A percentile compares a stretch with the other conserved stretches of the same genome.
phyloP scores from a whole-genome alignment of 2,329 filamentous ascomycete genomes.

The Sordariomycetes sp. region DNA sequence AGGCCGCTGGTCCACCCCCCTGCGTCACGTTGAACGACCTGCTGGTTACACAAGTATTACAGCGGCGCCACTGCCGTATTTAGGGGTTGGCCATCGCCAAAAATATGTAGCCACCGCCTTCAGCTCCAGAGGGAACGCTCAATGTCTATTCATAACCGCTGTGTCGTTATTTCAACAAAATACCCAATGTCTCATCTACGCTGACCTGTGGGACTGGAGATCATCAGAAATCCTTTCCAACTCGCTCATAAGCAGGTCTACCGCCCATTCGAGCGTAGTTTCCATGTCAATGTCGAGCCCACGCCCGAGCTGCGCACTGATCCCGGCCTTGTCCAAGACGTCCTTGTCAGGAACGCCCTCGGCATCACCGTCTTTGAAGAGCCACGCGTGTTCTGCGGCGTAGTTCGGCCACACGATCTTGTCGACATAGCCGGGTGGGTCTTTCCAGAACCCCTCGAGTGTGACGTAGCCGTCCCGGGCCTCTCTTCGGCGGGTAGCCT shows the following conservation, averaged over 20 bases:
- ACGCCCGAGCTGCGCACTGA: constrained; percentile 35
- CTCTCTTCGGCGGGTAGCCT: constrained; percentile 54
- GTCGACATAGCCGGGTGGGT: constrained; percentile 91
- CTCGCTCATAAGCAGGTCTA: constrained; percentile 45
- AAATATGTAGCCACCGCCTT: not conserved
- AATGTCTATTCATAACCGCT: not conserved
- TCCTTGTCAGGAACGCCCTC: constrained; percentile 41
- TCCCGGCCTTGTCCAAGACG: constrained; percentile 30
- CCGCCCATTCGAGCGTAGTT: constrained; percentile 56
- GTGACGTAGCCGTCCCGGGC: constrained; percentile 69
- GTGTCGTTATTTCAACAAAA: not conserved
- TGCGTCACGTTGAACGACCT: not conserved
- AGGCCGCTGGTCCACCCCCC: not conserved
- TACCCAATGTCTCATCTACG: not conserved
- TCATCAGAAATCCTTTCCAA: constrained; percentile 17
- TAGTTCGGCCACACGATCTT: constrained; percentile 95
- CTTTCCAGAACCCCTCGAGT: constrained; percentile 84
- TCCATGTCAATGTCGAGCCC: constrained; percentile 47
- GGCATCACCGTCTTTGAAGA: constrained; percentile 64
- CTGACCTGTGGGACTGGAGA: not conserved
- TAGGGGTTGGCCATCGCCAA: not conserved
- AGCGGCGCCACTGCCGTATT: not conserved
- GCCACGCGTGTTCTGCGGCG: constrained; percentile 65
- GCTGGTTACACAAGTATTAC: too few relatives aligned
- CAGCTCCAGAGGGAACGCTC: not conserved